phyloP scores from a whole-genome alignment of 2,329 filamentous ascomycete genomes.

The Ceratocystis alfenasii region DNA sequence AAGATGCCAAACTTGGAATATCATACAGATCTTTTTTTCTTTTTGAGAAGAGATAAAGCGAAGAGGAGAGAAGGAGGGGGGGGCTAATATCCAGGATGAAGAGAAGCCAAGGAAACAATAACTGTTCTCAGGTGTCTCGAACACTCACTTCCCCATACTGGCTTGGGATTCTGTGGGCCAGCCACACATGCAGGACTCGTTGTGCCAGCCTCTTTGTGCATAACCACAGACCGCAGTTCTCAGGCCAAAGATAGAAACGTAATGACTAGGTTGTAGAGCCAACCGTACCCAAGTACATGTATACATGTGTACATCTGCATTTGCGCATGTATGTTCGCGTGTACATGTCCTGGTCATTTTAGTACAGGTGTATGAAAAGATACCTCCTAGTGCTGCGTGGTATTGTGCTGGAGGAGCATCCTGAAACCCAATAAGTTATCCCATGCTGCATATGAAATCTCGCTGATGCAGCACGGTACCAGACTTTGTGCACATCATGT shows the following conservation, averaged over 20 bases:
- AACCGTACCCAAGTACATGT: neutral
- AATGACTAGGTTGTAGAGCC: neutral
- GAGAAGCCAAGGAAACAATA: neutral
- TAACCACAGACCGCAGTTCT: neutral
- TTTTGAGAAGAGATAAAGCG: neutral
- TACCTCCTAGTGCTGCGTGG: neutral
- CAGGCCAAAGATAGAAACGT: conserved; percentile 6
- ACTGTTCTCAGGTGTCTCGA: conserved; percentile 7
- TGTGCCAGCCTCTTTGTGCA: conserved; percentile 5
- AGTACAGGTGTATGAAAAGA: neutral
- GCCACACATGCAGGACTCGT: neutral
- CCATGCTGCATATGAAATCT: conserved; percentile 9
- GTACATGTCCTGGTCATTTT: neutral
- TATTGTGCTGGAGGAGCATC: neutral
- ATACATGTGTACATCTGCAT: neutral
- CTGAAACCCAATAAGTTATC: conserved; percentile 5
- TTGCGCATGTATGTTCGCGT: neutral
- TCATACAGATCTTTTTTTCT: neutral
- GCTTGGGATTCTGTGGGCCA: neutral
- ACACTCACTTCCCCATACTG: neutral
- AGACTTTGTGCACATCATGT: conserved; percentile 8
- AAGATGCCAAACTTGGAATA: neutral
- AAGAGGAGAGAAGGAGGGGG: neutral
- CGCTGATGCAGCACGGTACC: conserved; percentile 3
- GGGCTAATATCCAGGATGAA: neutral